Base-by-base conservation (phyloP, 1,284 basidiomycete species). In the Naganishia sp. region DNA sequence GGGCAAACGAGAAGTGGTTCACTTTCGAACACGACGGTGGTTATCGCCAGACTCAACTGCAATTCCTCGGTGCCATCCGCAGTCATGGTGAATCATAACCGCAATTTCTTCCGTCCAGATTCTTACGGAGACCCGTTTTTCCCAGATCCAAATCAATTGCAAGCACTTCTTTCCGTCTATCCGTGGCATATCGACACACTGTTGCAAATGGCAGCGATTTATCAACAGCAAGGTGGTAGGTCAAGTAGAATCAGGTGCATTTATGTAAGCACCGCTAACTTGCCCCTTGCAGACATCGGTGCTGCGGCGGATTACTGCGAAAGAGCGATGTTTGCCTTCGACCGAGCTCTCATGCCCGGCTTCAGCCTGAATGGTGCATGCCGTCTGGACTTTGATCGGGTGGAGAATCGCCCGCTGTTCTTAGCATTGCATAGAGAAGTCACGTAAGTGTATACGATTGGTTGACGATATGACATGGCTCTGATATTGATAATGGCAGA, bases 101-200 rank as follows among this genome's bases (percentile, higher is more conserved):
- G 25, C 11, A 43, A 16, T 42, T 6, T 21, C n/a, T 33, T 44
- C 18, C 13, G 2, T 44, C n/a, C 9, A n/a, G 31, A 43, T 11
- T n/a, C 42, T 63, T 21, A 53, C 11, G 21, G 10, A 16, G 39
- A 44, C 6, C 33, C 1, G 11, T 31, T 6, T 28, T 15, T 21
- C 4, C 69, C 2, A 81, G 80, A 82, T 66, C 80, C 82, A 44
- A 83, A 83, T 69, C 75, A 79, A 67, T 73, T 84, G 44, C 79
- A 82, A 73, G 78, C 80, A 7, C 71, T 83, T 25, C 71, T 84
- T 25, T 80, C 81, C 55, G 79, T 81, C 3, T 79, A 81, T 66
- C 83, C 82, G 0, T 96, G 92, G 85, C 94, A 96, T 72, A 90
- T 88, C 1, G 94, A 97, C 77, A 94, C 93, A 0, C 82, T 94